Conservation (phyloP, 1,284 basidiomycete genomes). For the Crepidotus sp. region DNA sequence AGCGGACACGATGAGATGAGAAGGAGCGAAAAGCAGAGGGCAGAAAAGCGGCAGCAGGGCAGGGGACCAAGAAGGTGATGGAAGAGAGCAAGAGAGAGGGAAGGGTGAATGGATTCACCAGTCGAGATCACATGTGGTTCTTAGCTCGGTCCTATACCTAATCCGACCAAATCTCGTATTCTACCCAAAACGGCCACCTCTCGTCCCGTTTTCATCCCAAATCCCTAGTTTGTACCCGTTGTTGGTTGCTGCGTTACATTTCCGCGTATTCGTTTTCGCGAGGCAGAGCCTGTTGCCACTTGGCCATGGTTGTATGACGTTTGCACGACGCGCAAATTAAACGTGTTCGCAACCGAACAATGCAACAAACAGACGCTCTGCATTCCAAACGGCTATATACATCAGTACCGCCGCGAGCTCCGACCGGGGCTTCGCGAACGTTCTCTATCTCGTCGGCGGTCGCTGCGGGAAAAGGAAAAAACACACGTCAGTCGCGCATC, state of each 20-base stretch:
- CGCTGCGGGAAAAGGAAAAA: conserved; percentile 30
- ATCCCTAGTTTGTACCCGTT: not conserved
- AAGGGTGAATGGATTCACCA: not conserved
- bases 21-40: conserved; percentile 11
- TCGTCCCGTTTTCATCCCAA: not conserved
- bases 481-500: conserved; percentile 22
- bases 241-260: conserved; percentile 6
- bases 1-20: too few relatives aligned
- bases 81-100: conserved; percentile 15
- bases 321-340: conserved; percentile 6
- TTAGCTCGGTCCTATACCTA: not conserved
- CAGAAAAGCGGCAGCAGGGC: conserved; percentile 11
- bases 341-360: conserved; percentile 11
- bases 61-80: too few relatives aligned
- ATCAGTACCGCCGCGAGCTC: conserved; percentile 47
- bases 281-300: conserved; percentile 6
- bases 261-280: conserved; percentile 1
- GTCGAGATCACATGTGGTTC: conserved; percentile 2
- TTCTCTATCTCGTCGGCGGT: conserved; percentile 63
- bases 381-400: conserved; percentile 4
- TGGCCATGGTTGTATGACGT: conserved; percentile 9
- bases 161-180: not conserved
- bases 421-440: conserved; percentile 72
- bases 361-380: not conserved
- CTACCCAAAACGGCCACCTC: not conserved